Base-by-base conservation (phyloP, 495 filamentous ascomycete species). In the Evansstolkia leycettana region DNA sequence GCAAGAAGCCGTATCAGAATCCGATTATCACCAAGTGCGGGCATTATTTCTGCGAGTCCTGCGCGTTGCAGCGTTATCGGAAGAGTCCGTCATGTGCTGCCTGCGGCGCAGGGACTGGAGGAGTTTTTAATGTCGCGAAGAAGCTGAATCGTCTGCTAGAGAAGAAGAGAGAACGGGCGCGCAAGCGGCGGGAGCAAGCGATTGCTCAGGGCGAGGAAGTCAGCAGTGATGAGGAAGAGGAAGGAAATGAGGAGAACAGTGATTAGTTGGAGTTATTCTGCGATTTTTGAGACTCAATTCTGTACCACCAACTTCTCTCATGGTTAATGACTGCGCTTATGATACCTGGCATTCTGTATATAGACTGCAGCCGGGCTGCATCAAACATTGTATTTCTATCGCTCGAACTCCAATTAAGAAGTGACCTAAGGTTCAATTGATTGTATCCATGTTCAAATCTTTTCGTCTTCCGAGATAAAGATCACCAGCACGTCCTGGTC, bases 41-140 rank as follows among this genome's bases (percentile, higher is more conserved):
- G 3, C 92, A 96, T 54, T 96, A 95, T 48, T 98, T 96, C 43
- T 98, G 90, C 55, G 81, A 94, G 51, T 61, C 63, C 0, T 96
- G 92, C 53, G 90, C 89, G 23, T 58, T 98, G 43, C 69, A 81
- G 47, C 57, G 85, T 37, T 96, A 95, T 55, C 67, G 78, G 41
- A 82, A 77, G 53, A 79, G 80, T 42, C 86, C 85, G 8, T 70
- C 71, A 2, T 98, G 92, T 56, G 85, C 84, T 5, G 83, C 78
- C 19, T 96, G 90, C 55, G 80, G 84, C 1, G 69, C 74, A 6
- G 80, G 82, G 2, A 95, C 92, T 3, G 74, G 77, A 15, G 90
- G 90, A 7, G 82, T 92, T 1, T 98, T 94, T 46, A 94, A 93
- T 55, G 70, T 70, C 6, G 87, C 90, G 7, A 93, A 87, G 68